Conservation (phyloP, 106 monocot genomes). For the Dioscorea alata region DNA sequence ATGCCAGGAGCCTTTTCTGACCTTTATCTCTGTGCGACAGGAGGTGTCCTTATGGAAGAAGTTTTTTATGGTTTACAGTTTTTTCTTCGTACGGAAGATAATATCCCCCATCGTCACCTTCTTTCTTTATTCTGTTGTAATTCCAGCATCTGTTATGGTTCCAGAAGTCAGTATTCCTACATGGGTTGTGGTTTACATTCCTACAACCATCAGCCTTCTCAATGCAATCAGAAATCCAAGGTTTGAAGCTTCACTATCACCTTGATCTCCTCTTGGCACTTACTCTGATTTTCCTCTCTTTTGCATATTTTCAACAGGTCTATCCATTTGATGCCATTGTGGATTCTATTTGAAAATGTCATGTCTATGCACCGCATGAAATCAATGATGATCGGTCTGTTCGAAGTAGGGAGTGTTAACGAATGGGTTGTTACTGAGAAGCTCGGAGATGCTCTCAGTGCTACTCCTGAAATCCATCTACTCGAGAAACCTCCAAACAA, state of each 20-base stretch:
- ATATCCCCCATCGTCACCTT: constrained; percentile 71
- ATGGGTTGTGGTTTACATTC: constrained; percentile 82
- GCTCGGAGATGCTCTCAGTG: constrained; percentile 39
- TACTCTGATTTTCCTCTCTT: not conserved
- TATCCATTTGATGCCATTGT: constrained; percentile 53
- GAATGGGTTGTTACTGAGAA: constrained; percentile 84
- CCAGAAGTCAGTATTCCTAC: constrained; percentile 70
- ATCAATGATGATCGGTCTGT: constrained; percentile 49
- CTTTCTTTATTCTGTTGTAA: constrained; percentile 56
- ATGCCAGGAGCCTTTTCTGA: no score
- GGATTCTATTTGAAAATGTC: constrained; percentile 86
- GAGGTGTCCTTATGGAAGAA: constrained; percentile 77
- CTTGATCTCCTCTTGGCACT: not conserved
- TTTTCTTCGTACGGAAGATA: constrained; percentile 82
- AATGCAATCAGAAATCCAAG: constrained; percentile 62
- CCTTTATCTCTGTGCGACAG: constrained; percentile 20
- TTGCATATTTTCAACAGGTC: constrained; percentile 22
- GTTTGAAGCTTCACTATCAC: constrained; percentile 12
- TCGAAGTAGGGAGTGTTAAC: constrained; percentile 50
- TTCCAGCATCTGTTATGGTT: constrained; percentile 66
- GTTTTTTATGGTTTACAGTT: constrained; percentile 64
- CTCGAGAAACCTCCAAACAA: constrained; percentile 14
- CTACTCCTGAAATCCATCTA: constrained; percentile 12
- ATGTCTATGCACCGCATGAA: constrained; percentile 63
- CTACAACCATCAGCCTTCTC: constrained; percentile 62